A percentile compares a stretch with the other conserved stretches of the same genome.
phyloP scores from a whole-genome alignment of 371 early-diverging fungal species.

The Circinella minor region DNA sequence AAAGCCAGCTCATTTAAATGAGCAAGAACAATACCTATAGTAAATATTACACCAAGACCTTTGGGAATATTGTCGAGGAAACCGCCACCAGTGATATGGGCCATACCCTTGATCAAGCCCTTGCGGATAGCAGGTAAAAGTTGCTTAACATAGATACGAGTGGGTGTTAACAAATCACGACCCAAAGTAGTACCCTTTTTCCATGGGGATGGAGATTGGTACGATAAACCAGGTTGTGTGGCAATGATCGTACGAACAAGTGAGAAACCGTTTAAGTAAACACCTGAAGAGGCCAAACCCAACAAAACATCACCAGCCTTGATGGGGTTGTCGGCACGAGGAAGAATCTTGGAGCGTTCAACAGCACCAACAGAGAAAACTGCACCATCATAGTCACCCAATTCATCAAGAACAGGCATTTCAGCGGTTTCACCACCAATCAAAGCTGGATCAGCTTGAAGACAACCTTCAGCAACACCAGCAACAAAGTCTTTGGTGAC shows the following conservation, averaged over 20 bases:
- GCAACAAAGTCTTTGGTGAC: slow-evolving; percentile 90
- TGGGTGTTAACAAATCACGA: slow-evolving; percentile 88
- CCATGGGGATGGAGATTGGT: slow-evolving; percentile 87
- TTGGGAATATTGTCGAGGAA: slow-evolving; percentile 96
- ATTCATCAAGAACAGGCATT: slow-evolving; percentile 94
- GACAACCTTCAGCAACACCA: slow-evolving; percentile 95
- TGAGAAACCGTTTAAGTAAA: slow-evolving; percentile 97
- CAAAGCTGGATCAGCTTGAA: slow-evolving; percentile 90
- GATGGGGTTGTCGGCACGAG: slow-evolving; percentile 75
- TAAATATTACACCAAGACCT: slow-evolving; percentile 60
- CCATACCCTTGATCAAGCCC: slow-evolving; percentile 90
- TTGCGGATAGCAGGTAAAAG: slow-evolving; percentile 82
- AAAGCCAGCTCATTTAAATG: slow-evolving; percentile 73
- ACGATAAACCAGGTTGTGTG: slow-evolving; percentile 71
- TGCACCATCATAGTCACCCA: slow-evolving; percentile 93
- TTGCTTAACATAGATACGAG: slow-evolving; percentile 92
- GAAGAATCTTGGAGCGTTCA: slow-evolving; percentile 84
- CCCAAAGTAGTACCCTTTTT: slow-evolving; percentile 71
- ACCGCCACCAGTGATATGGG: slow-evolving; percentile 98
- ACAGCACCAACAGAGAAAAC: slow-evolving; percentile 99
- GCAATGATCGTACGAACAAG: slow-evolving; percentile 91
- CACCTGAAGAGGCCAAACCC: slow-evolving; percentile 92
- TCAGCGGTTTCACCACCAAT: slow-evolving; percentile 99
- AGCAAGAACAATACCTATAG: slow-evolving; percentile 60
- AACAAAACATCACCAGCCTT: slow-evolving; percentile 84